Conservation (phyloP, 2,329 filamentous ascomycete genomes). For the Sclerotinia subarctica region DNA sequence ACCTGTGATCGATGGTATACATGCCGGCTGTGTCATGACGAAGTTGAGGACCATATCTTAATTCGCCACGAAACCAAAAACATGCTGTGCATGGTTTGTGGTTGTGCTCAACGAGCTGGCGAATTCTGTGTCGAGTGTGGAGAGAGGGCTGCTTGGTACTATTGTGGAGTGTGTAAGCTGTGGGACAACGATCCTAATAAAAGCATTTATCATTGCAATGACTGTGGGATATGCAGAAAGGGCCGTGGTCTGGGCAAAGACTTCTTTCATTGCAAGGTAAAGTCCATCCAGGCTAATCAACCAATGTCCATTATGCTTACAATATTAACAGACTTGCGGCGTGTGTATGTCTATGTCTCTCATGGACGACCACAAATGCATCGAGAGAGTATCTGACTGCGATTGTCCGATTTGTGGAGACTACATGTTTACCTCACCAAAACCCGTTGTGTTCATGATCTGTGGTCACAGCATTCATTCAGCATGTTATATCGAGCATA, state of each 20-base stretch:
- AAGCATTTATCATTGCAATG: conserved; percentile 91
- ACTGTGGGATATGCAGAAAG: conserved; percentile 92
- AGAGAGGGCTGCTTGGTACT: conserved; percentile 79
- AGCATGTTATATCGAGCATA: conserved; percentile 82
- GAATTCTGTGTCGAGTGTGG: conserved; percentile 77
- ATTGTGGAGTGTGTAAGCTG: conserved; percentile 89
- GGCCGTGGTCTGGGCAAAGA: conserved; percentile 92
- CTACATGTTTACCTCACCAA: conserved; percentile 90
- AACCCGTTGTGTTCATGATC: conserved; percentile 86
- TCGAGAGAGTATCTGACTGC: conserved; percentile 90
- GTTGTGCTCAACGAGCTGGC: conserved; percentile 75
- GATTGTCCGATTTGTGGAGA: conserved; percentile 96
- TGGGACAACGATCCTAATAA: conserved; percentile 94
- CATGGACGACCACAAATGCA: conserved; percentile 82
- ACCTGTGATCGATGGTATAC: conserved; percentile 91
- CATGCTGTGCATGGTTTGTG: conserved; percentile 97
- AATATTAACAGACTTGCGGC: conserved; percentile 67
- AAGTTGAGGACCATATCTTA: conserved; percentile 72
- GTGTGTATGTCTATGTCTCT: conserved; percentile 91
- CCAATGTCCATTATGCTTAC: conserved; percentile 13
- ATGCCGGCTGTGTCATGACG: conserved; percentile 91
- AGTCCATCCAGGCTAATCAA: conserved; percentile 22
- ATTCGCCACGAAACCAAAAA: conserved; percentile 81
- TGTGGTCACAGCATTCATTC: conserved; percentile 96
- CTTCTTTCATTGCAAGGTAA: conserved; percentile 96